Conservation (phyloP, 116 monocot species). For the Dioscorea cayenensis region DNA sequence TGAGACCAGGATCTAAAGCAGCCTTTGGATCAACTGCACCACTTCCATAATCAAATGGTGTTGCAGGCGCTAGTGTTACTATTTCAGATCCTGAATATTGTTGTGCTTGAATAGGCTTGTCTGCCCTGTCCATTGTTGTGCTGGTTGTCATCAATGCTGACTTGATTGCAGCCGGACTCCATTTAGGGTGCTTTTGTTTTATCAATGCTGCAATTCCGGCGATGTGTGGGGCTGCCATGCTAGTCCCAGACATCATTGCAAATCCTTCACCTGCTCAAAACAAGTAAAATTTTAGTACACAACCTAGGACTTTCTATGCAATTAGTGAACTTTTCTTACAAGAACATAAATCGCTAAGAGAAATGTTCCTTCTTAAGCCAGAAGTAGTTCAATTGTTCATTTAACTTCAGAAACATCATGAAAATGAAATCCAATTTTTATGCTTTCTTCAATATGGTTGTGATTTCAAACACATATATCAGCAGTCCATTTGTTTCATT, state of each 20-base stretch:
- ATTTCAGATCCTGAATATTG: slow-evolving; percentile 50
- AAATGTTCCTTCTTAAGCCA: too few relatives aligned
- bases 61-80: slow-evolving; percentile 51
- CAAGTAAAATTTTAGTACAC: too few relatives aligned
- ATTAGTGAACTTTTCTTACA: too few relatives aligned
- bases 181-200: slow-evolving; percentile 71
- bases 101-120: slow-evolving; percentile 69
- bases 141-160: slow-evolving; percentile 93
- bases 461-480: too few relatives aligned
- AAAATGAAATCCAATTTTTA: too few relatives aligned
- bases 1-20: slow-evolving; percentile 88
- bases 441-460: too few relatives aligned
- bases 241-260: slow-evolving; percentile 96
- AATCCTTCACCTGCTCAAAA: slow-evolving; percentile 76
- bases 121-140: slow-evolving; percentile 44
- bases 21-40: slow-evolving; percentile 82
- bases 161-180: slow-evolving; percentile 89
- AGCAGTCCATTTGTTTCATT: too few relatives aligned
- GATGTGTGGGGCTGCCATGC: slow-evolving; percentile 97
- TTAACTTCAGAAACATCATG: too few relatives aligned
- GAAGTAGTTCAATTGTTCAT: too few relatives aligned
- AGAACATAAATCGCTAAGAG: too few relatives aligned
- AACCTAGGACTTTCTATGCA: too few relatives aligned
- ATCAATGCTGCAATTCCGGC: slow-evolving; percentile 89
- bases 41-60: slow-evolving; percentile 90